Conservation (phyloP, 805 yeast genomes). For the Pichia insulana region DNA sequence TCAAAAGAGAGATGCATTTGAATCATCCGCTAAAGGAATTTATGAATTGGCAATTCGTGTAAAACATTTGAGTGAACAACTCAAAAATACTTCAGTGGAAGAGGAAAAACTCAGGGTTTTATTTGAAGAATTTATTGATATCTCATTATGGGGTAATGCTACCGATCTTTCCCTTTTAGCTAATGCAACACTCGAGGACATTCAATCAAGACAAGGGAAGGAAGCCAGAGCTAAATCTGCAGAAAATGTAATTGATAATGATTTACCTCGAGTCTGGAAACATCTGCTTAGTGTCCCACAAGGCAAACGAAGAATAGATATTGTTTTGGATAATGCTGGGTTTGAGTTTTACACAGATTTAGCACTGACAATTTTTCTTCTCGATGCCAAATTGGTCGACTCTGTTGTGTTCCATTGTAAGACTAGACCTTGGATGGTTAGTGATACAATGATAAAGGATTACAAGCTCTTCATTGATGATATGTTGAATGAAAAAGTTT, state of each 20-base stretch:
- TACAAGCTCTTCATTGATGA: conserved; percentile 50
- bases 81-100: conserved; percentile 18
- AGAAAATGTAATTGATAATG: conserved; percentile 69
- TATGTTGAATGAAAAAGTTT: conserved; percentile 42
- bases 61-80: conserved; percentile 29
- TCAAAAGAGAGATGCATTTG: conserved; percentile 67
- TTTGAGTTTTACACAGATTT: conserved; percentile 90
- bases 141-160: conserved; percentile 97
- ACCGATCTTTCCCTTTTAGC: conserved; percentile 87
- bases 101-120: conserved; percentile 41
- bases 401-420: conserved; percentile 79
- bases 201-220: conserved; percentile 85
- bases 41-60: conserved; percentile 68
- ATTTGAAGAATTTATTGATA: conserved; percentile 77
- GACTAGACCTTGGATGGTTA: conserved; percentile 93
- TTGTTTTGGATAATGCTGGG: conserved; percentile 89
- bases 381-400: conserved; percentile 60
- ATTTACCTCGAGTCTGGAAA: conserved; percentile 61
- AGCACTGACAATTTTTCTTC: conserved; percentile 50
- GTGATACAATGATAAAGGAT: conserved; percentile 88
- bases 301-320: conserved; percentile 51
- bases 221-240: conserved; percentile 78
- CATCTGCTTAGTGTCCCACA: conserved; percentile 26
- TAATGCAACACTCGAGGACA: conserved; percentile 82
- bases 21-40: conserved; percentile 68